Base-by-base conservation (phyloP, 352 stramenopile genomes). In the Pseudoperonospora humuli region DNA sequence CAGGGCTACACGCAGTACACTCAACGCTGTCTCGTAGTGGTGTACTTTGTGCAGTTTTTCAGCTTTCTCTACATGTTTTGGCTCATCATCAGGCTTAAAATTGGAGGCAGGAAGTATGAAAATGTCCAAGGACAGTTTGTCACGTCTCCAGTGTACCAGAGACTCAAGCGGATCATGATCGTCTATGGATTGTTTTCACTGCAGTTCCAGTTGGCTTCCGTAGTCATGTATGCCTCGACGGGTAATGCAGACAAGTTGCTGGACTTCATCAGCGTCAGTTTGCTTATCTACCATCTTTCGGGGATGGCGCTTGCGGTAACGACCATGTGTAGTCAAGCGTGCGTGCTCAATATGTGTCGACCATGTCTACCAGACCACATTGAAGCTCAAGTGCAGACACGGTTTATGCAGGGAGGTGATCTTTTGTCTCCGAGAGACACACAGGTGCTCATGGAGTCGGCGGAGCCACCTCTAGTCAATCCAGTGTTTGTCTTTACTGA, bases 401-500 rank as follows among this genome's bases (percentile, higher is more conserved):
- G 61, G 25, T 58, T 73, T 34, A 55, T 70, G 42, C 60, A 74
- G 44, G 51, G 61, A 42, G 61, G 61, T 10, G 60, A 74, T 42
- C 42, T 68, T 2, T 41, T 68, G 29, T 67, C 64, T 2, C 64
- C 64, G 3, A 46, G 60, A 34, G 64, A 74, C 28, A 67, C 60
- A 17, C 60, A 65, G 33, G 47, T 68, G 1, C 46, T 67, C 5
- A 61, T 70, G 42, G 64, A 66, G 25, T 67, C 58, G 19, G 58
- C 58, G 7, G 65, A 75, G 36, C 59, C 65, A 4, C 66, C 66
- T 5, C 35, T 66, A 1, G 63, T 71, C 10, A 74, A 74, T 32
- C 68, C 69, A 15, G 69, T 81, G n/a, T 84, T 84, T 42, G 69
- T 84, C 2, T 79, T 78, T 44, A 84, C 71, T 0, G 71, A 84